These are phyloP conservation scores for Ophiostoma populinum DNA, from an alignment of 2,329 filamentous ascomycete species.

Conservation along the genomic window DNA sequence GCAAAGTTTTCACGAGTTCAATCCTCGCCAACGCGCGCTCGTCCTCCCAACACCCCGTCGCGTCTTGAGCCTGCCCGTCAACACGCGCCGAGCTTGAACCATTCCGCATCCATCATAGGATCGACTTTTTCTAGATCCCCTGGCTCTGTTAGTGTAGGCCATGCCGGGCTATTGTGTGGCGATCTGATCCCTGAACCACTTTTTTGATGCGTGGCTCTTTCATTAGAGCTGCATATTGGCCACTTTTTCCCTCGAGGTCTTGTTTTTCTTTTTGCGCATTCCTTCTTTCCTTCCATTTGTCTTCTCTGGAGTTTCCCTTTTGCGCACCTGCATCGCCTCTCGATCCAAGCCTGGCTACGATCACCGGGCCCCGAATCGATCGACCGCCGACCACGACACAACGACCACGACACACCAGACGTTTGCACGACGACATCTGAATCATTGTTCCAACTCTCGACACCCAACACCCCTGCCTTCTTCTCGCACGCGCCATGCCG, in stretches of 20 bases:
- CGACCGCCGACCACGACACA: not conserved
- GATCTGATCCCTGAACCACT: slow-evolving; percentile 1
- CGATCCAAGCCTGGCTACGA: no score
- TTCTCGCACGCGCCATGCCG: no score
- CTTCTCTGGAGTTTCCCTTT: not conserved
- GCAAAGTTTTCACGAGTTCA: no score
- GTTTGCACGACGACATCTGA: not conserved
- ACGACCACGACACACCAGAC: not conserved
- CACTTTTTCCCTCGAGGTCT: not conserved
- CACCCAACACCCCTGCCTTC: not conserved
- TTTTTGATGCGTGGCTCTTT: not conserved
- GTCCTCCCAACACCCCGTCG: no score
- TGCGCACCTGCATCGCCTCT: not conserved
- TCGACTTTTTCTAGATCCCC: no score
- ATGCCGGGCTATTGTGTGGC: no score
- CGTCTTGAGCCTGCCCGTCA: no score
- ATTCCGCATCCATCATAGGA: no score
- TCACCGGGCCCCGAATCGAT: no score
- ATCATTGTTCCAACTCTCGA: not conserved
- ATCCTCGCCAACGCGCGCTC: no score
- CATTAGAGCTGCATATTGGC: not conserved
- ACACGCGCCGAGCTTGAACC: no score
- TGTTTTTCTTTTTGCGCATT: slow-evolving; percentile 2
- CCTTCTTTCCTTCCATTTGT: not conserved
- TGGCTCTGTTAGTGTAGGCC: no score